A percentile compares a stretch with the other conserved stretches of the same genome.
These are phyloP conservation scores for Sphaerostilbella broomeana DNA, from an alignment of 2,329 filamentous ascomycete species.

Conservation along the genomic window DNA sequence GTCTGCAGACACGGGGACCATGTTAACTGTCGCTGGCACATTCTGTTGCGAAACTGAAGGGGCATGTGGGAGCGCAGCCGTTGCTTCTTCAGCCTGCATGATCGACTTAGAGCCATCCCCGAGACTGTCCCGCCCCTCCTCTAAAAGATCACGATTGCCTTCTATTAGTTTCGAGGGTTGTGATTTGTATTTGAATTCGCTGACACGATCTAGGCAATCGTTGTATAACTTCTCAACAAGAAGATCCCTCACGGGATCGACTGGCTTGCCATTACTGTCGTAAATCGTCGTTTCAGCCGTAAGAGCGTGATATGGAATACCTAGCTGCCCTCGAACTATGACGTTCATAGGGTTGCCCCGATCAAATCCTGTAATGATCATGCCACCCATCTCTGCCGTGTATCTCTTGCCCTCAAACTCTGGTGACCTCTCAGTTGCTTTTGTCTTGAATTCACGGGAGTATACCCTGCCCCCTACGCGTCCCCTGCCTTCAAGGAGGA, in stretches of 20 bases:
- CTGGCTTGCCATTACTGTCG: slow-evolving; percentile 70
- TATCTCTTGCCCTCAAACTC: slow-evolving; percentile 54
- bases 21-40: slow-evolving; percentile 45
- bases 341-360: slow-evolving; percentile 90
- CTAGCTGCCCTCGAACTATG: slow-evolving; percentile 83
- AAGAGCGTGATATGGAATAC: slow-evolving; percentile 76
- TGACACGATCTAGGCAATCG: slow-evolving; percentile 85
- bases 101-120: slow-evolving; percentile 67
- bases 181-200: slow-evolving; percentile 78
- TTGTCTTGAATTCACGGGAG: slow-evolving; percentile 63
- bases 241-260: slow-evolving; percentile 71
- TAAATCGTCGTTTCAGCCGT: slow-evolving; percentile 81
- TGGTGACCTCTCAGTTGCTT: slow-evolving; percentile 43
- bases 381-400: slow-evolving; percentile 94
- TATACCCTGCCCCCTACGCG: slow-evolving; percentile 90
- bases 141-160: slow-evolving; percentile 75
- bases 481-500: slow-evolving; percentile 80
- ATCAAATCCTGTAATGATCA: slow-evolving; percentile 97
- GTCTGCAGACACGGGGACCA: slow-evolving; percentile 59
- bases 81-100: slow-evolving; percentile 61
- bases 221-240: slow-evolving; percentile 91
- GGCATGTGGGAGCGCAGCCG: slow-evolving; percentile 52
- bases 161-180: slow-evolving; percentile 65
- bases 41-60: slow-evolving; percentile 48
- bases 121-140: slow-evolving; percentile 72